phyloP scores from a whole-genome alignment of 768 basidiomycete species.

The Infundibulicybe gibba region DNA sequence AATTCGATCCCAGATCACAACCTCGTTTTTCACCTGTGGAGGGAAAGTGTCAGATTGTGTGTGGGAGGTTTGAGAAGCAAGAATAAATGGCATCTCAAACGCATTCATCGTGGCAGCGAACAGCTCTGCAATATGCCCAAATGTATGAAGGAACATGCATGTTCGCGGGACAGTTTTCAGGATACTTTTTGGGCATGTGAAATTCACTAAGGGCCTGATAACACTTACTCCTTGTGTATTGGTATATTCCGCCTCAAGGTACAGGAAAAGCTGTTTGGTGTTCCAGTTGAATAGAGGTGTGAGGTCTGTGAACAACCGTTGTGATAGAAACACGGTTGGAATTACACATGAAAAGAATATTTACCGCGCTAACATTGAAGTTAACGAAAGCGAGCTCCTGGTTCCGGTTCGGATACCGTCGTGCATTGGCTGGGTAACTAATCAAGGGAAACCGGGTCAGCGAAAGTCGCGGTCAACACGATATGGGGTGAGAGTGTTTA shows the following conservation, averaged over 20 bases:
- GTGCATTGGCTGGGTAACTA: slow-evolving; percentile 46
- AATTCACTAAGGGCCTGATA: slow-evolving; percentile 1
- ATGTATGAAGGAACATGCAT: too few species aligned
- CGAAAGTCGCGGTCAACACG: slow-evolving; percentile 1
- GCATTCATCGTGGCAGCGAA: too few species aligned
- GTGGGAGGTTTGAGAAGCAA: slow-evolving; percentile 2
- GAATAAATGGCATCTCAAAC: not conserved
- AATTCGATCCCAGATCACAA: slow-evolving; percentile 92
- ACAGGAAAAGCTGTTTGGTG: slow-evolving; percentile 92
- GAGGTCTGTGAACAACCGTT: slow-evolving; percentile 49
- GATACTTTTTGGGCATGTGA: too few species aligned
- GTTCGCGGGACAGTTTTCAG: too few species aligned
- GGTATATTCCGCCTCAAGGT: slow-evolving; percentile 81
- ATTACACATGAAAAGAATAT: slow-evolving; percentile 14
- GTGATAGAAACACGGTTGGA: slow-evolving; percentile 1
- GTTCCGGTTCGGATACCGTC: slow-evolving; percentile 54
- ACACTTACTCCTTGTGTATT: slow-evolving; percentile 67
- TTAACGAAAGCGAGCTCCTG: slow-evolving; percentile 79
- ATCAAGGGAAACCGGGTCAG: not conserved
- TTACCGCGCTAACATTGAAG: slow-evolving; percentile 81
- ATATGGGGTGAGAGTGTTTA: slow-evolving; percentile 3
- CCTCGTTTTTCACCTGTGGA: slow-evolving; percentile 61
- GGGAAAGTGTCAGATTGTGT: slow-evolving; percentile 5
- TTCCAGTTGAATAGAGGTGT: slow-evolving; percentile 90
- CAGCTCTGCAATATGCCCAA: too few species aligned